phyloP scores from a whole-genome alignment of 2,329 filamentous ascomycete genomes.

The Thielaviopsis populi region DNA sequence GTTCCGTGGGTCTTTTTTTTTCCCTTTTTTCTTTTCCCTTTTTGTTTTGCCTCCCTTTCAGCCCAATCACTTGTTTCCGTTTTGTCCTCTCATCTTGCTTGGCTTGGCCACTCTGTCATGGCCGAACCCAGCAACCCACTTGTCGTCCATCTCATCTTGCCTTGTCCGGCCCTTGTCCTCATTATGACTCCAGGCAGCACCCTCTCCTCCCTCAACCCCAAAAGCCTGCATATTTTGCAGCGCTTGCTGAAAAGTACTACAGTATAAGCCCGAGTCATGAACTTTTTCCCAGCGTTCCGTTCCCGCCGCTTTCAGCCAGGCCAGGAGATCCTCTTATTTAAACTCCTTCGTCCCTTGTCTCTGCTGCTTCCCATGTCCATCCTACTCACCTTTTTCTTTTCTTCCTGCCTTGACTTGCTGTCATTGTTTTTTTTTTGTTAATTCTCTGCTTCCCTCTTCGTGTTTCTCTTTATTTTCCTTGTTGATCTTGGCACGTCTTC shows the following conservation, averaged over 20 bases:
- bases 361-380: background rate
- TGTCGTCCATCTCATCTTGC: background rate
- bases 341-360: background rate
- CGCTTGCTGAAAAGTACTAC: background rate
- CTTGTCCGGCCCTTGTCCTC: background rate
- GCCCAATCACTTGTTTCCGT: background rate
- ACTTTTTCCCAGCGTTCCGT: background rate
- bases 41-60: background rate
- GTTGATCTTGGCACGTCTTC: background rate
- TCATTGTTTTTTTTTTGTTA: slow-evolving; percentile 2
- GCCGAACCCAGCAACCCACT: too few relatives aligned
- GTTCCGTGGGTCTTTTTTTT: background rate
- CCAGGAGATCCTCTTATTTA: background rate
- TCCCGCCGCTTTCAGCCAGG: background rate
- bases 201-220: background rate
- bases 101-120: too few relatives aligned
- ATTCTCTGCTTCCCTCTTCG: background rate
- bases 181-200: background rate
- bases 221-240: background rate
- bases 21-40: background rate
- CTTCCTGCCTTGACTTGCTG: background rate
- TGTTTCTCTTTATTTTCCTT: background rate
- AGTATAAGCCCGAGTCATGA: background rate
- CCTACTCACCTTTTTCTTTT: background rate
- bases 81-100: background rate